Conservation (phyloP, 371 early-diverging fungal species). For the Caulochytrium protostelioides region DNA sequence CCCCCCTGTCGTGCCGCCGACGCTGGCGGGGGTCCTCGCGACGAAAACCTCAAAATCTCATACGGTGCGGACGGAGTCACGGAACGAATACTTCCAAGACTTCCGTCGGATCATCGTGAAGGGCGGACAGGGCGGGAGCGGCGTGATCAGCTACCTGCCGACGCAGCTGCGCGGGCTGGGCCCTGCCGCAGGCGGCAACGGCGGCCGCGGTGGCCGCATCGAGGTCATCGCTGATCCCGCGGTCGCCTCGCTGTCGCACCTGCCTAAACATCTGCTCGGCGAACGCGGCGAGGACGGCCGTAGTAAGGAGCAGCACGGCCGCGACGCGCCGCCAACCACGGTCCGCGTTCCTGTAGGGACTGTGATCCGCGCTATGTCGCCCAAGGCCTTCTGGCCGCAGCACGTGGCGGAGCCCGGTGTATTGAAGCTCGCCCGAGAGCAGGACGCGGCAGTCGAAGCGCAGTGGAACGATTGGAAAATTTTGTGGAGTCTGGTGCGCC, state of each 20-base stretch:
- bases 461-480: too few species aligned
- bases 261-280: slow-evolving; percentile 25
- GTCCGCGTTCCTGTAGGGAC: slow-evolving; percentile 61
- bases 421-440: too few species aligned
- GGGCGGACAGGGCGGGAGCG: slow-evolving; percentile 62
- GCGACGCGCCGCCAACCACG: slow-evolving; percentile 37
- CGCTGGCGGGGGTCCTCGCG: too few species aligned
- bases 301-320: slow-evolving; percentile 48
- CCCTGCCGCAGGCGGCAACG: slow-evolving; percentile 71
- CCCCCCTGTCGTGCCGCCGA: too few species aligned
- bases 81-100: slow-evolving; percentile 46
- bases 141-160: slow-evolving; percentile 55
- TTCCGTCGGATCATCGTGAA: slow-evolving; percentile 37
- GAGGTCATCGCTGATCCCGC: slow-evolving; percentile 37
- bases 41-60: too few species aligned
- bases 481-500: too few species aligned
- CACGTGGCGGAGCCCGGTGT: too few species aligned
- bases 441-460: too few species aligned
- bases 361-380: slow-evolving; percentile 47
- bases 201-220: slow-evolving; percentile 58
- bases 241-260: slow-evolving; percentile 38
- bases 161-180: slow-evolving; percentile 45
- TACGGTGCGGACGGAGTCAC: too few species aligned
- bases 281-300: slow-evolving; percentile 40
- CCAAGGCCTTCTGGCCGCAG: too few species aligned